phyloP scores from a whole-genome alignment of 2,329 filamentous ascomycete genomes.

The Paraphaeosphaeria sporulosa region DNA sequence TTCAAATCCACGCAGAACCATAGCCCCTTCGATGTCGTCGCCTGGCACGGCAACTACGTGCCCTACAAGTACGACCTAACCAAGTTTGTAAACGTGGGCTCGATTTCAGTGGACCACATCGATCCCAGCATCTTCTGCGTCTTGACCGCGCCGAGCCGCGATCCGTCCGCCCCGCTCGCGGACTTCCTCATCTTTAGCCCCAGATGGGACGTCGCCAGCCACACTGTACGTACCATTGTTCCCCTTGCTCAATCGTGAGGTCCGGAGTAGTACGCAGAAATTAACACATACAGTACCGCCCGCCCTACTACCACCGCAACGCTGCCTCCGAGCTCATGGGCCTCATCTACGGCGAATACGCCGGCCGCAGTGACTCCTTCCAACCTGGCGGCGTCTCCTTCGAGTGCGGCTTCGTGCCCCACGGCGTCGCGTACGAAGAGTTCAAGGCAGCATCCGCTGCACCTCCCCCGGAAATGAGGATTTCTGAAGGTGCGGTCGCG shows the following conservation, averaged over 20 bases:
- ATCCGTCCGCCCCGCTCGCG: slow-evolving; percentile 68
- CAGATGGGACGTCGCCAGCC: slow-evolving; percentile 64
- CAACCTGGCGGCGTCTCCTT: slow-evolving; percentile 67
- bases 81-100: slow-evolving; percentile 77
- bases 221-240: slow-evolving; percentile 13
- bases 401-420: slow-evolving; percentile 76
- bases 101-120: slow-evolving; percentile 77
- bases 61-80: slow-evolving; percentile 84
- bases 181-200: slow-evolving; percentile 73
- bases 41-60: slow-evolving; percentile 78
- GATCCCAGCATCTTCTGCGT: slow-evolving; percentile 81
- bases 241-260: too few species aligned
- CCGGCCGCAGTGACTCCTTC: slow-evolving; percentile 59
- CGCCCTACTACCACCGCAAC: slow-evolving; percentile 71
- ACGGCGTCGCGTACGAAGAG: slow-evolving; percentile 65
- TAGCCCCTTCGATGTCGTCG: slow-evolving; percentile 79
- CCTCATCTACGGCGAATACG: slow-evolving; percentile 67
- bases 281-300: slow-evolving; percentile 28
- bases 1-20: slow-evolving; percentile 72
- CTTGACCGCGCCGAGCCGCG: slow-evolving; percentile 64
- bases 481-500: slow-evolving; percentile 63
- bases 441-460: slow-evolving; percentile 64
- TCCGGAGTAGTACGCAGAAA: background rate
- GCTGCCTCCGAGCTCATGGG: slow-evolving; percentile 73
- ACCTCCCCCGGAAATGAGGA: slow-evolving; percentile 47